phyloP scores from a whole-genome alignment of 2,329 filamentous ascomycete genomes.

The Westerdykella sp. region DNA sequence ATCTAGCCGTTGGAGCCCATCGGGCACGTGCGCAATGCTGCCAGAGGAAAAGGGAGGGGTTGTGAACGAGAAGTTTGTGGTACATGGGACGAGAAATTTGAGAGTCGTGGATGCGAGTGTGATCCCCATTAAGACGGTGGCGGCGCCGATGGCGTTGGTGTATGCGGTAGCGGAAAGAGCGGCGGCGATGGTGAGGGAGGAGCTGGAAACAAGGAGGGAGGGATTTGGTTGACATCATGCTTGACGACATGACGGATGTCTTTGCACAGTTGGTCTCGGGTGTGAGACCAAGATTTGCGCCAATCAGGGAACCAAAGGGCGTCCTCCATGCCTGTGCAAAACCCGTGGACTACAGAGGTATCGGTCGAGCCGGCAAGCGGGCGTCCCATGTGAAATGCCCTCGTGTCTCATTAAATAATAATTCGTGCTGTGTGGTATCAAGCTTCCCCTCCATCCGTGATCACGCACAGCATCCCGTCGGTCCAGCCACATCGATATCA shows the following conservation, averaged over 20 bases:
- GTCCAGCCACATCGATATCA: conserved; percentile 20
- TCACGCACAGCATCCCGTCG: conserved; percentile 26
- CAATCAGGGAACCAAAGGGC: too few relatives aligned
- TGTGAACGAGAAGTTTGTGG: conserved; percentile 18
- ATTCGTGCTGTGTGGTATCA: too few relatives aligned
- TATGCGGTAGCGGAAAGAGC: conserved; percentile 31
- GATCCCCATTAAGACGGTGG: conserved; percentile 19
- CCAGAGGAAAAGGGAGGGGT: conserved; percentile 26
- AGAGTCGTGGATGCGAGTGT: conserved; percentile 25
- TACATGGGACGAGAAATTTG: conserved; percentile 28
- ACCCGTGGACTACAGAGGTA: too few relatives aligned
- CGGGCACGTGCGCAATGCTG: conserved; percentile 29
- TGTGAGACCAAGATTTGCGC: too few relatives aligned
- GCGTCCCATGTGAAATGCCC: too few relatives aligned
- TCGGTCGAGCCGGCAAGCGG: too few relatives aligned
- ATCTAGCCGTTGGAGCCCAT: conserved; percentile 17
- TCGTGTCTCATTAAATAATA: too few relatives aligned
- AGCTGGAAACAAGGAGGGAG: neutral
- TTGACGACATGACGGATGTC: too few relatives aligned
- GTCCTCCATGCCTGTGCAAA: too few relatives aligned
- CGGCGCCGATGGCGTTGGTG: conserved; percentile 24
- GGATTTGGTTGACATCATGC: too few relatives aligned
- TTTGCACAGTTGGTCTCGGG: too few relatives aligned
- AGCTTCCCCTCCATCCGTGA: too few relatives aligned
- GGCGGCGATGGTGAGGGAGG: conserved; percentile 23